Evolutionary conservation across 164 flowering plant genomes (phyloP), one percentile per base, ranked within the genome.

Genomic region (Chimonanthus salicifolius): DNA sequence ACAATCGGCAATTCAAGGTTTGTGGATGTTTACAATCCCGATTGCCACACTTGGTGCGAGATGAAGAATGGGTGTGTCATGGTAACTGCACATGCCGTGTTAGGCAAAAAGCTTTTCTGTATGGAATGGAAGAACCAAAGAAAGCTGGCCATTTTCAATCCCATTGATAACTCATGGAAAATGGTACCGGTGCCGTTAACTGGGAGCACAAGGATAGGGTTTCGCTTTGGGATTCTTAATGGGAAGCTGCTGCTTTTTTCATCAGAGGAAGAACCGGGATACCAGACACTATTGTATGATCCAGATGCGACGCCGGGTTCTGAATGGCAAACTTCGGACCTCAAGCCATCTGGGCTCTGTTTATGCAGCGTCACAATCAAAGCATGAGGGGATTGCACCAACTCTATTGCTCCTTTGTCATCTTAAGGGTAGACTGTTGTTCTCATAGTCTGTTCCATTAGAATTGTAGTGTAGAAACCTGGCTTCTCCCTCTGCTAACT

Each of bases 101-200:
- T 95, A 49, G 92, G 85, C 13, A 84, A 85, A 65, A 86, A 83
- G 86, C 92, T 95, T 49, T 95, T 86, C 77, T 95, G 98, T 74
- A 88, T 93, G 89, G 97, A 93, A 79, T 95, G 98, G 99, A 95
- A 90, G 83, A 89, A 90, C 78, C 92, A 92, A 74, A 73, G 98
- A 78, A 89, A 85, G 74, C 79, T 95, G 2, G 77, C 92, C 0
- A 82, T 93, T 5, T 95, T 87, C 74, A 75, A 88, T 67, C 83
- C 94, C 1, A 86, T 72, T 3, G 89, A 88, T 69, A 83, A 84
- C 51, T 84, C 94, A 7, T 93, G 99, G 98, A 87, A 88, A 75
- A 84, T 76, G 90, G 89, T 90, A 9, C 86, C 90, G 2, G 82
- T 92, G 60, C 99, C 99, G 44, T 66, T 90, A 70, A 83, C 90